Evolutionary conservation across 2,329 filamentous ascomycete species (phyloP).

Genomic region (Pseudocercospora fijiensis): DNA sequence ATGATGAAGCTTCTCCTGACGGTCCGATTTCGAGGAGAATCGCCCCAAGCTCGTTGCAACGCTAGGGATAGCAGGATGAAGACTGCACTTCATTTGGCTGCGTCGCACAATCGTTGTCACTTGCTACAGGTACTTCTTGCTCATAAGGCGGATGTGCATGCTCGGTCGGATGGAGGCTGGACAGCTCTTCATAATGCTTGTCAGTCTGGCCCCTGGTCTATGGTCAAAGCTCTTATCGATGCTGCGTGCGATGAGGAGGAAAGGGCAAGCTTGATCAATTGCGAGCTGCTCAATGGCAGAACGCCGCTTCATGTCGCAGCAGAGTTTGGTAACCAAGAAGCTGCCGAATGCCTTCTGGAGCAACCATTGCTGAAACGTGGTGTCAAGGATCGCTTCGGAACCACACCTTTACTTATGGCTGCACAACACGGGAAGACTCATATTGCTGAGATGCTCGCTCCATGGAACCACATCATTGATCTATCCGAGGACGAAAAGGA

Average conservation of each 20-base stretch:
- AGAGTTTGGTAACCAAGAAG: conserved; percentile 30
- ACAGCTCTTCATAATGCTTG: conserved; percentile 70
- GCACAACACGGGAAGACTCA: conserved; percentile 43
- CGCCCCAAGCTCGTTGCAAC: conserved; percentile 23
- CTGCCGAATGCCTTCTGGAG: conserved; percentile 26
- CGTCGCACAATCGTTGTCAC: conserved; percentile 18
- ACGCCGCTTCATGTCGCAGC: conserved; percentile 34
- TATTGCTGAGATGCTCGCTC: conserved; percentile 46
- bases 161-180: conserved; percentile 85
- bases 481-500: conserved; percentile 26
- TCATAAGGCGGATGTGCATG: conserved; percentile 91
- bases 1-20: conserved; percentile 24
- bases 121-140: conserved; percentile 80
- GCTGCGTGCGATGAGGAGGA: conserved; percentile 24
- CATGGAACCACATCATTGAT: conserved; percentile 39
- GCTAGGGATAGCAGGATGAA: conserved; percentile 27
- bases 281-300: conserved; percentile 28
- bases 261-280: conserved; percentile 22
- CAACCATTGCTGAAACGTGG: conserved; percentile 35
- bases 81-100: conserved; percentile 29
- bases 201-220: conserved; percentile 15
- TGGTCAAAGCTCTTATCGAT: conserved; percentile 28
- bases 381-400: conserved; percentile 46
- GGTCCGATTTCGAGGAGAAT: conserved; percentile 20
- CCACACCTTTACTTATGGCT: conserved; percentile 46